These are phyloP conservation scores for Talaromyces pinophilus DNA, from an alignment of 2,329 filamentous ascomycete genomes.

Conservation along the genomic window DNA sequence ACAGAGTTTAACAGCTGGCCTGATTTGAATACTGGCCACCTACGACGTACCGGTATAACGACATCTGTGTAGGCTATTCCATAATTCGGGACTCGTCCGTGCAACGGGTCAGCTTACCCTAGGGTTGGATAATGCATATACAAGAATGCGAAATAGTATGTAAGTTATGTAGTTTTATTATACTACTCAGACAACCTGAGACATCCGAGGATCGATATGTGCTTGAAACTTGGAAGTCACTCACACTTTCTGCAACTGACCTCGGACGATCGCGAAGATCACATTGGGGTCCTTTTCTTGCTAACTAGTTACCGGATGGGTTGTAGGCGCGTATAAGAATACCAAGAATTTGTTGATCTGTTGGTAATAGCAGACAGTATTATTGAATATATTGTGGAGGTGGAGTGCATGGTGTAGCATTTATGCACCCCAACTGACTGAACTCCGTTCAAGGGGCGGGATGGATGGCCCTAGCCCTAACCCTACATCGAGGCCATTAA, in stretches of 20 bases:
- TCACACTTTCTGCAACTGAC: background rate
- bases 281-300: background rate
- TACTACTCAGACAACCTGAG: background rate
- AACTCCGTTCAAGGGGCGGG: background rate
- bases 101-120: background rate
- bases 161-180: too few species aligned
- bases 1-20: background rate
- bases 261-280: slow-evolving; percentile 5
- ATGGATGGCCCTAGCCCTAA: background rate
- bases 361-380: background rate
- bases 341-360: background rate
- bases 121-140: background rate
- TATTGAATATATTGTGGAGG: background rate
- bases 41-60: background rate
- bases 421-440: background rate
- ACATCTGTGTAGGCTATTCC: background rate
- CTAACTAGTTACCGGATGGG: background rate
- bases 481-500: background rate
- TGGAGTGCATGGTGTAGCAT: slow-evolving; percentile 6
- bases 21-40: background rate
- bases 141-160: too few species aligned
- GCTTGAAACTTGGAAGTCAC: background rate
- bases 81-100: background rate
- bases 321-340: background rate
- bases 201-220: slow-evolving; percentile 2